Conservation (phyloP, 805 yeast genomes). For the Pichia nanzhaoensis region DNA sequence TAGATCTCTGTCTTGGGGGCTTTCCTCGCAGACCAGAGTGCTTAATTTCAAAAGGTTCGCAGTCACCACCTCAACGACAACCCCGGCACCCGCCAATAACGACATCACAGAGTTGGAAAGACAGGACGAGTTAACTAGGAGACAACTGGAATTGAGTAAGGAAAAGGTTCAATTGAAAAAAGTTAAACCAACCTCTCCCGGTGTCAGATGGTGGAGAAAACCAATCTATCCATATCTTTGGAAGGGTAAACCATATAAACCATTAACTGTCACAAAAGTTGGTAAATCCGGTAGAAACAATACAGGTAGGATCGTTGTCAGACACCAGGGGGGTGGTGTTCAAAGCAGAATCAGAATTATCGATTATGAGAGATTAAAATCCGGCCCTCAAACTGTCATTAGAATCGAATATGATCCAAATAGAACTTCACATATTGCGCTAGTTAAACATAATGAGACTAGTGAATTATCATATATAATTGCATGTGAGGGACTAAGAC, state of each 20-base stretch:
- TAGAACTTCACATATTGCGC: constrained; percentile 88
- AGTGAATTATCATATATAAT: constrained; percentile 69
- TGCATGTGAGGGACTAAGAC: constrained; percentile 89
- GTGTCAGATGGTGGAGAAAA: constrained; percentile 79
- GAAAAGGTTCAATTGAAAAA: constrained; percentile 66
- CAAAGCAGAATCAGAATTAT: constrained; percentile 79
- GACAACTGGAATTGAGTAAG: constrained; percentile 68
- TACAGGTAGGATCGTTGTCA: constrained; percentile 79
- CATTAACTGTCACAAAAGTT: constrained; percentile 66
- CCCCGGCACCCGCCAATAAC: not conserved
- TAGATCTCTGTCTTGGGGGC: not conserved
- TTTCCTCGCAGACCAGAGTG: not conserved
- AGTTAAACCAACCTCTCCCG: constrained; percentile 78
- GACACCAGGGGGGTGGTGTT: constrained; percentile 97
- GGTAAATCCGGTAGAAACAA: constrained; percentile 84
- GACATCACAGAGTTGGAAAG: constrained; percentile 68
- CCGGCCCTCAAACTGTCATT: constrained; percentile 73
- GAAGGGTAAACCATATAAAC: constrained; percentile 75
- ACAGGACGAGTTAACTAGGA: constrained; percentile 64
- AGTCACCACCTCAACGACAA: constrained; percentile 7
- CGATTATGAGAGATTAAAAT: constrained; percentile 59
- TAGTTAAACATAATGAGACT: constrained; percentile 52
- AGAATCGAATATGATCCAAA: constrained; percentile 96
- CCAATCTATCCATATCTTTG: constrained; percentile 84
- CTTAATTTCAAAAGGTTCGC: constrained; percentile 14